phyloP scores from a whole-genome alignment of 768 basidiomycete genomes.

The Tubosaeta sp. region DNA sequence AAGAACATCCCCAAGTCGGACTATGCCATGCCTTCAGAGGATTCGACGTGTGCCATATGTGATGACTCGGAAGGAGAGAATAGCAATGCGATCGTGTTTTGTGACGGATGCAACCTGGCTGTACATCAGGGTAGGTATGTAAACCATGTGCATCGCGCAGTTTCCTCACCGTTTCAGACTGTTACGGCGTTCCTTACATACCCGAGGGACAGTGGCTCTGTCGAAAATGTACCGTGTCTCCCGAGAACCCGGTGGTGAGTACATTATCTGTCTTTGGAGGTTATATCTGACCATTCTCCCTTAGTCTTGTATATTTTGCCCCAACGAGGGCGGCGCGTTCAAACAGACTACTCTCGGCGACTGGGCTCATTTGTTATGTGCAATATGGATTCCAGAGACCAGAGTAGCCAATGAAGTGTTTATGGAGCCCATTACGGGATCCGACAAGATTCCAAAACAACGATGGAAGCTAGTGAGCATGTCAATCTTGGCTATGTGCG shows the following conservation, averaged over 20 bases:
- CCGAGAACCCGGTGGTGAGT: conserved; percentile 91
- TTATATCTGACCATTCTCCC: not conserved
- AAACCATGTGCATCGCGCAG: not conserved
- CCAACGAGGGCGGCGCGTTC: conserved; percentile 96
- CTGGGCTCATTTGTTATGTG: conserved; percentile 96
- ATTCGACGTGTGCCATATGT: conserved; percentile 94
- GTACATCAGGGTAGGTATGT: conserved; percentile 90
- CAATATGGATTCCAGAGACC: conserved; percentile 96
- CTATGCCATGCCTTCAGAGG: conserved; percentile 85
- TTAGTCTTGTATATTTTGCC: conserved; percentile 92
- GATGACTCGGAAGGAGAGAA: conserved; percentile 99
- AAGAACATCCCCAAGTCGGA: conserved; percentile 91
- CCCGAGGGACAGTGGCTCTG: conserved; percentile 99
- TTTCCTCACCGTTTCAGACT: conserved; percentile 54
- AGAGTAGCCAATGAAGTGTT: conserved; percentile 91
- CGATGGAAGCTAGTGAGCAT: conserved; percentile 88
- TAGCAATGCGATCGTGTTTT: conserved; percentile 98
- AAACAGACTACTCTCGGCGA: conserved; percentile 91
- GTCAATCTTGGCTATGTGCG: not conserved
- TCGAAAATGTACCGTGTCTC: conserved; percentile 96
- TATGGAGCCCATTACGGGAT: conserved; percentile 95
- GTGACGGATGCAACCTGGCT: conserved; percentile 97
- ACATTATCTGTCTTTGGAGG: not conserved
- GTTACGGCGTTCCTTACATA: conserved; percentile 98
- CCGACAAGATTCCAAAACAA: conserved; percentile 82